phyloP scores from a whole-genome alignment of 2,329 filamentous ascomycete species.

The Aspergillus luchuensis region DNA sequence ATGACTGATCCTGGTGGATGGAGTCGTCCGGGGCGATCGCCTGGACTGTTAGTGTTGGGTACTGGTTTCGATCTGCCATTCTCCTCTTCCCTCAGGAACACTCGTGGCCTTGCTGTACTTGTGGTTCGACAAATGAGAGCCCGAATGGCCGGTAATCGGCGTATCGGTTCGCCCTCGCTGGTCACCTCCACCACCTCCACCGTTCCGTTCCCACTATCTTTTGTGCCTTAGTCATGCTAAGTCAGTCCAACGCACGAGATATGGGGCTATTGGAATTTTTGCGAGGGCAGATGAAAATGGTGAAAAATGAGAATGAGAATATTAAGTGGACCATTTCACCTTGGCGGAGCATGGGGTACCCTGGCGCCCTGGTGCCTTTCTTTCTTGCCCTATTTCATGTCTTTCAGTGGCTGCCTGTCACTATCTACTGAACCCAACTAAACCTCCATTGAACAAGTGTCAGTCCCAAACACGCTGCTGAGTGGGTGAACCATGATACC shows the following conservation, averaged over 20 bases:
- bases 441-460: slow-evolving; percentile 1
- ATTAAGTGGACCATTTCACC: slow-evolving; percentile 1
- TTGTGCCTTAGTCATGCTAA: background rate
- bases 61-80: slow-evolving; percentile 4
- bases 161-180: slow-evolving; percentile 7
- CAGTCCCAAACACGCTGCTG: background rate
- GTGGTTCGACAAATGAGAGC: slow-evolving; percentile 9
- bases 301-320: background rate
- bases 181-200: slow-evolving; percentile 5
- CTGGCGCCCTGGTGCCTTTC: background rate
- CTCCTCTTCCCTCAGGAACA: slow-evolving; percentile 13
- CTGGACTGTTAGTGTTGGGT: slow-evolving; percentile 9
- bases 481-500: background rate
- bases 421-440: background rate
- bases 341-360: slow-evolving; percentile 6
- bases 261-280: background rate
- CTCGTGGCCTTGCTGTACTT: slow-evolving; percentile 2
- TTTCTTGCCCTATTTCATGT: background rate
- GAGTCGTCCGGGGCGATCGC: slow-evolving; percentile 12
- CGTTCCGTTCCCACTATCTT: slow-evolving; percentile 3
- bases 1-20: slow-evolving; percentile 17
- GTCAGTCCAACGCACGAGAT: background rate
- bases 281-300: background rate
- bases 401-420: background rate
- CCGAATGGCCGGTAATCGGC: slow-evolving; percentile 5